phyloP scores from a whole-genome alignment of 108 stramenopile genomes.

The Ochromonas danica region DNA sequence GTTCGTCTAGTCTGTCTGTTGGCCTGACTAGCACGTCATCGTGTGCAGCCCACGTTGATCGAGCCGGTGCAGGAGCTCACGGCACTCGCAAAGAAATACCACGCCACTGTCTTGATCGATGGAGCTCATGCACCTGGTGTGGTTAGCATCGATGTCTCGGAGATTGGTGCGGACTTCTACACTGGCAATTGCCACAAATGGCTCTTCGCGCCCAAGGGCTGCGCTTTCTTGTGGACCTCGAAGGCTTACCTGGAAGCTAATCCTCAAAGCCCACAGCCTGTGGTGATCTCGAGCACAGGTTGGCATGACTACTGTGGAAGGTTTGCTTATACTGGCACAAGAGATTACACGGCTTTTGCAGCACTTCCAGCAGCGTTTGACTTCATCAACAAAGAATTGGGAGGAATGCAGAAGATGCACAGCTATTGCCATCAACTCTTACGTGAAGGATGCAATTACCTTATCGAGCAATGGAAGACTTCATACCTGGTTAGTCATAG shows the following conservation, averaged over 20 bases:
- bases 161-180: slow-evolving; percentile 4
- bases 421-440: background rate
- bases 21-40: too few species aligned
- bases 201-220: background rate
- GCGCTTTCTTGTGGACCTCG: background rate
- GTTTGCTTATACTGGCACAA: slow-evolving; percentile 1
- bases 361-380: background rate
- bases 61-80: background rate
- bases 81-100: background rate
- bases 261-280: background rate
- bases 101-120: slow-evolving; percentile 1
- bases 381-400: background rate
- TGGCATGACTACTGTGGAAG: background rate
- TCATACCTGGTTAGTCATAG: background rate
- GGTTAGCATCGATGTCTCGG: background rate
- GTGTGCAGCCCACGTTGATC: background rate
- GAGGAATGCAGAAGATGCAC: background rate
- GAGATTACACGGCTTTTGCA: slow-evolving; percentile 20
- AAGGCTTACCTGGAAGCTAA: background rate
- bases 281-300: background rate
- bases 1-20: background rate
- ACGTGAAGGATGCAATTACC: background rate
- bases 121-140: slow-evolving; percentile 25
- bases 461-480: background rate
- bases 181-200: slow-evolving; percentile 21